Evolutionary conservation across 306 rosid species (phyloP).

Genomic region (Heteromeles arbutifolia): DNA sequence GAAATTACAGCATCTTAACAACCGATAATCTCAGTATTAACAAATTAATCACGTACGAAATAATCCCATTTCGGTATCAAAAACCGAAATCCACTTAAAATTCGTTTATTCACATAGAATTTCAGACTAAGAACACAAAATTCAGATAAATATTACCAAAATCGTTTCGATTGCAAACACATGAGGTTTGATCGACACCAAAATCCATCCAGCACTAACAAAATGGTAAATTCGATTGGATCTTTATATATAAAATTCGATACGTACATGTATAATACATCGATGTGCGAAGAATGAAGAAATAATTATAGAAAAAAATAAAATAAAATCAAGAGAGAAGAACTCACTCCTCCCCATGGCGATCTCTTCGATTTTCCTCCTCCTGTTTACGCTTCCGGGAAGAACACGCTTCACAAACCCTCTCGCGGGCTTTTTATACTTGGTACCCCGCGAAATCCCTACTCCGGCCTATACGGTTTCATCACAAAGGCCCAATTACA

Average conservation of each 20-base stretch:
- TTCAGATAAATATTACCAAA: neutral
- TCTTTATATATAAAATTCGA: neutral
- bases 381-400: neutral
- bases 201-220: neutral
- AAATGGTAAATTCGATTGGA: neutral
- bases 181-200: neutral
- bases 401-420: neutral
- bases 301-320: neutral
- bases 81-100: no score
- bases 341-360: conserved; percentile 58
- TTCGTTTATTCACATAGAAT: neutral
- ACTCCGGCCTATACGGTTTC: neutral
- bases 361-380: neutral
- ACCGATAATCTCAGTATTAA: neutral
- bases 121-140: neutral
- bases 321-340: neutral
- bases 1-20: neutral
- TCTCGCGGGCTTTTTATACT: neutral
- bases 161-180: neutral
- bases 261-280: neutral
- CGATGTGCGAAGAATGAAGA: neutral
- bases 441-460: neutral
- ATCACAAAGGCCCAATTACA: neutral
- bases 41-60: neutral
- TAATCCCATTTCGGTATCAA: neutral